Base-by-base conservation (phyloP, 176 grass and related monocot genomes). In the Paspalum notatum region DNA sequence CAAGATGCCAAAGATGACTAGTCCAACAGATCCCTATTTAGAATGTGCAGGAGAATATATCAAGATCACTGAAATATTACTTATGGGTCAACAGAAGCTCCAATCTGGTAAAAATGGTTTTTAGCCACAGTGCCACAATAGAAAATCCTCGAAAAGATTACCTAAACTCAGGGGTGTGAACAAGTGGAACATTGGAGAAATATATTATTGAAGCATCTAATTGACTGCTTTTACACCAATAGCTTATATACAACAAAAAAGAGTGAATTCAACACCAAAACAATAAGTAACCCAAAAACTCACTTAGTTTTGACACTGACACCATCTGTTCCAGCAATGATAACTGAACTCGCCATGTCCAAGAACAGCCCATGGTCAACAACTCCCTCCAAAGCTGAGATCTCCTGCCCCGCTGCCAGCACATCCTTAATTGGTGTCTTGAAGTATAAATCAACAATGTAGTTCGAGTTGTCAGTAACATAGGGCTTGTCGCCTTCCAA, bases 301-400 rank as follows among this genome's bases (percentile, higher is more conserved):
- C 83, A 99, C 87, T 95, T 99, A 26, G 71, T 81, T 84, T 93
- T 90, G 69, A 99, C 86, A 80, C 86, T 88, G 40, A 99, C 90
- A 37, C 96, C 96, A 1, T 91, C 88, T 15, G 90, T 75, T 83
- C 96, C 96, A 12, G 96, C 96, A 86, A 99, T 95, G 79, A 99
- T 95, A 10, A 95, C 88, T 20, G 96, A 90, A 75, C 46, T 95
- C 2, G 96, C 78, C 96, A 99, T 99, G 84, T 95, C 85, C 92
- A 99, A 80, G 82, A 99, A 99, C 65, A 99, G 27, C 0, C 96
- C 96, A 72, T 99, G 96, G 26, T 95, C 96, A 27, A 99, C 96
- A 81, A 99, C 92, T 58, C 96, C 96, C 88, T 95, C 92, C 4
- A 99, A 70, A 27, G 78, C 60, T 9, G 92, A 89, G 57, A 99